A percentile compares a stretch with the other conserved stretches of the same genome.
Evolutionary conservation across 2,329 filamentous ascomycete genomes (phyloP).

Genomic region (Pyrenochaeta sp.): DNA sequence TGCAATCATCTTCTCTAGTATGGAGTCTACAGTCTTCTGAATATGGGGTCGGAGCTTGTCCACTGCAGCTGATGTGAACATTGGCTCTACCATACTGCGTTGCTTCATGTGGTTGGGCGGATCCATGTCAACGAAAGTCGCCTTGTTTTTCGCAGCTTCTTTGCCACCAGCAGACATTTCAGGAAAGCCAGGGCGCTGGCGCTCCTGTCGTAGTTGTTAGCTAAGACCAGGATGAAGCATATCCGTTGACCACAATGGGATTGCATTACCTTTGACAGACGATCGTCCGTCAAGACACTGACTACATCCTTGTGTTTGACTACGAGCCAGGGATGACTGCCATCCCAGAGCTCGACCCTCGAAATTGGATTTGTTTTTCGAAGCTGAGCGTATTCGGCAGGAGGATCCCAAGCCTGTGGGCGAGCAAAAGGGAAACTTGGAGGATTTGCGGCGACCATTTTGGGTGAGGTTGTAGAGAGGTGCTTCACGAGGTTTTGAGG

Average conservation of each 20-base stretch:
- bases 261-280: slow-evolving; percentile 55
- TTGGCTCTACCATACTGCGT: slow-evolving; percentile 56
- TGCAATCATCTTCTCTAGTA: slow-evolving; percentile 53
- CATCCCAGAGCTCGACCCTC: slow-evolving; percentile 56
- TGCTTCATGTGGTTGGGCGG: slow-evolving; percentile 57
- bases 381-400: slow-evolving; percentile 55
- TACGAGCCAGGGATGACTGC: slow-evolving; percentile 57
- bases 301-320: slow-evolving; percentile 59
- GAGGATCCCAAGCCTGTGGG: slow-evolving; percentile 49
- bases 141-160: slow-evolving; percentile 57
- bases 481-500: not conserved
- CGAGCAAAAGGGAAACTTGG: slow-evolving; percentile 51
- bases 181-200: slow-evolving; percentile 53
- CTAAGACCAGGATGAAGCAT: too few relatives aligned
- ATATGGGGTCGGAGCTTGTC: slow-evolving; percentile 55
- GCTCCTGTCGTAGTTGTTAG: too few relatives aligned
- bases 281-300: slow-evolving; percentile 53
- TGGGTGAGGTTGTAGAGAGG: slow-evolving; percentile 4
- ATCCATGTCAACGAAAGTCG: slow-evolving; percentile 48
- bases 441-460: slow-evolving; percentile 1
- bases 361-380: slow-evolving; percentile 56
- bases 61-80: slow-evolving; percentile 44
- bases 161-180: slow-evolving; percentile 58
- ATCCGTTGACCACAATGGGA: too few relatives aligned
- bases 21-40: slow-evolving; percentile 54